Percentiles rank a stretch among this genome's conserved stretches.
phyloP scores from a whole-genome alignment of 257 asterid genomes.

The Nicotiana sylvestris region DNA sequence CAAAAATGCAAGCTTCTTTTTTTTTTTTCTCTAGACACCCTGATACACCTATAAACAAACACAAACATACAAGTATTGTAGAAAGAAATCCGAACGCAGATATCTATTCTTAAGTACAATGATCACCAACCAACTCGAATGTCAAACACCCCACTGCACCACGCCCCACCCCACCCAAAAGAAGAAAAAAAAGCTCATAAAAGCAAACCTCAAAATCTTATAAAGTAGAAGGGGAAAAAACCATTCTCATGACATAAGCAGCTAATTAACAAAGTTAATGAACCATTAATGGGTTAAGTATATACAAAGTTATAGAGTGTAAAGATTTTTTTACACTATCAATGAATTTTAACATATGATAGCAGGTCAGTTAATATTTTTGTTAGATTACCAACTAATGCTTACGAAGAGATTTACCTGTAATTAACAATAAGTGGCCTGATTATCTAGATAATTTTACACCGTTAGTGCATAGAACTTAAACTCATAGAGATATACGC shows the following conservation, averaged over 20 bases:
- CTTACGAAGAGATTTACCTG: no score
- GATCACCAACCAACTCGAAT: no score
- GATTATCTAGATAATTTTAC: no score
- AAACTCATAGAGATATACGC: slow-evolving; percentile 3
- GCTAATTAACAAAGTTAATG: neutral
- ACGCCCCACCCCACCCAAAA: no score
- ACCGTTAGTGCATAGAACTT: neutral
- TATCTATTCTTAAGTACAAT: neutral
- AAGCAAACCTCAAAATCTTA: slow-evolving; percentile 1
- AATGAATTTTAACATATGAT: no score
- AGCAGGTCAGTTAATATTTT: no score
- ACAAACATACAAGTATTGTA: neutral
- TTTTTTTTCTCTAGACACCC: neutral
- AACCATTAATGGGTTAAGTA: neutral
- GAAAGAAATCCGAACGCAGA: neutral
- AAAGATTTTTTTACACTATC: no score
- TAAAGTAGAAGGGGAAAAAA: neutral
- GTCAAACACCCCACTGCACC: no score
- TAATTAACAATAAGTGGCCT: no score
- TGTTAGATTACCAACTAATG: no score
- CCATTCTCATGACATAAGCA: neutral
- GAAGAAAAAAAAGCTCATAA: no score
- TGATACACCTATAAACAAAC: neutral
- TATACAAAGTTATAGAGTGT: no score
- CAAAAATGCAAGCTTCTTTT: neutral